Percentiles rank a stretch among this genome's conserved stretches.
These are phyloP conservation scores for Salvia rosmarinus DNA, from an alignment of 257 asterid genomes.

Conservation along the genomic window DNA sequence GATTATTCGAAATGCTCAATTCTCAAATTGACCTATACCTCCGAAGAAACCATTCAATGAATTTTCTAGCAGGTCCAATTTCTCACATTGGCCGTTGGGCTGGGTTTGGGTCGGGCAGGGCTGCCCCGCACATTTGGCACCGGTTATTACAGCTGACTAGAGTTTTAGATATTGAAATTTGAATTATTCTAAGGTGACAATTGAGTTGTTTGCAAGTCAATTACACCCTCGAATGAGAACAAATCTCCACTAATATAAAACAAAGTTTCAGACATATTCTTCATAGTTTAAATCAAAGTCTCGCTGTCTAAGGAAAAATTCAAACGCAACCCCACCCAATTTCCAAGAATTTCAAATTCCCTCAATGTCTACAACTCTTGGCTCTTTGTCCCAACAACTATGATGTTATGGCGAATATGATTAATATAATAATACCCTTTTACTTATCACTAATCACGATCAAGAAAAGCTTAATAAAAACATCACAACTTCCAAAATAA, in stretches of 20 bases:
- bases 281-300: constrained; percentile 36
- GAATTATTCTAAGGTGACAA: constrained; percentile 29
- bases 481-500: constrained; percentile 71
- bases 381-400: constrained; percentile 46
- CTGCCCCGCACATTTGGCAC: no score
- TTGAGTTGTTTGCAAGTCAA: constrained; percentile 49
- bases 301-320: constrained; percentile 64
- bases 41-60: no score
- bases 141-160: not conserved
- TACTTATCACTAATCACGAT: constrained; percentile 31
- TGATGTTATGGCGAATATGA: constrained; percentile 33
- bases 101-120: no score
- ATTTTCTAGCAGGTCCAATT: no score
- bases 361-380: not conserved
- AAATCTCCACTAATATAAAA: constrained; percentile 18
- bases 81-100: no score
- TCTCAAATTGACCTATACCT: no score
- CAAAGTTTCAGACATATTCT: not conserved
- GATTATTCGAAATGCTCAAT: no score
- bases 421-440: constrained; percentile 17
- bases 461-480: constrained; percentile 43
- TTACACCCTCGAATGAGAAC: constrained; percentile 37
- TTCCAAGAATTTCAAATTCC: constrained; percentile 25
- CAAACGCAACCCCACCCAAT: constrained; percentile 37
- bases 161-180: constrained; percentile 16